Evolutionary conservation across 352 stramenopile species (phyloP), one percentile per base, ranked within the genome.

Genomic region (Phytophthora boehmeriae): DNA sequence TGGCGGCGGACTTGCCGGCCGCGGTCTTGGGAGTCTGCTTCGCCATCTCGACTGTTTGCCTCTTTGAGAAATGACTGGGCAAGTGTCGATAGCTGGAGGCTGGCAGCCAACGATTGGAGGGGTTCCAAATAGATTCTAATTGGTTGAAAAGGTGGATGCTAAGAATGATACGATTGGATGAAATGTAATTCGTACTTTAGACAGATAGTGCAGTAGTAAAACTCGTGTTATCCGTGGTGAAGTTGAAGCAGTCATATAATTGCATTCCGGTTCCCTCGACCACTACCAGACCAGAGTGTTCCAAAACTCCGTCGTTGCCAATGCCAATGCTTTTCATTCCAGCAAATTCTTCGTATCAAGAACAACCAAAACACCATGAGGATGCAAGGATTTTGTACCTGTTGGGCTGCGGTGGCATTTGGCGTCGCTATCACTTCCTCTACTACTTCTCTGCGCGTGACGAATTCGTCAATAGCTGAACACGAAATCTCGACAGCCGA

Each of bases 1-100:
- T 89, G 67, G 89, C 80, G 82, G 96, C 96, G 79, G 96, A 97
- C 78, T 96, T 95, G 88, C 84, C 83, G 68, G 84, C 89, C 62
- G 79, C 62, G 51, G 79, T 93, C 88, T 96, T 95, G 38, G 83
- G 70, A 65, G 83, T 75, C 46, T 53, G 68, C 78, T 91, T 91
- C 42, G 85, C 83, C 83, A 94, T 93, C 75, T 73, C 61, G 39
- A 46, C 52, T 63, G 59, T 89, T 82, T 72, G 78, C 72, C 79
- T 78, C 75, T 79, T 91, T 71, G 66, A 70, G 68, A 75, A 76
- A 71, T 73, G 64, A 64, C 16, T 17, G 19, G 6, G 17, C 22
- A 1, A 39, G 17, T 13, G 13, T 23, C 46, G 16, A n/a, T 35
- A 11, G 27, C n/a, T 10, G 22, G 25, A n/a, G 16, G 44, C 27